Base-by-base conservation (phyloP, 2,329 filamentous ascomycete genomes). In the Alternaria angustiovoidea region DNA sequence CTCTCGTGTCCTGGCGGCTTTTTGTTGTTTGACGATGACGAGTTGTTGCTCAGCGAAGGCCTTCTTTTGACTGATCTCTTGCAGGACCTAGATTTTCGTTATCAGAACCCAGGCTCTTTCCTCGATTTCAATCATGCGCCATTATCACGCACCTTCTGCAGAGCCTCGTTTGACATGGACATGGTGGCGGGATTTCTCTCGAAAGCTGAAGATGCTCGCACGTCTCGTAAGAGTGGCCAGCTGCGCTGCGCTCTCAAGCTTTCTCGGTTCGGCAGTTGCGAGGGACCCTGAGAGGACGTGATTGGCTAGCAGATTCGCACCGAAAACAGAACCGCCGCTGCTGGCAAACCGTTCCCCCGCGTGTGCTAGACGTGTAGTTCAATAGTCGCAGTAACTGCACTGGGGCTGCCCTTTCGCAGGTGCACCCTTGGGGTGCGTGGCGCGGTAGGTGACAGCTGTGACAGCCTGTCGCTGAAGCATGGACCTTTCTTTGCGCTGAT, bases 11-110 rank as follows among this genome's bases (percentile, higher is more conserved):
- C 96, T 97, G 61, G 88, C 85, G 7, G 89, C 86, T 69, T 97
- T 91, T 79, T 97, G 94, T 11, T 91, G 88, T 72, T 91, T 91
- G 64, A 94, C 92, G 60, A 97, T 86, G 66, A 88, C 87, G 75
- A 98, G 94, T 80, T 98, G 94, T 81, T 98, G 94, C 80, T 97
- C 93, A 16, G 95, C 92, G 64, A 90, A 89, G 41, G 92, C 83
- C 14, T 94, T 94, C 78, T 96, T 95, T 66, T 90, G 89, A 81
- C 97, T 93, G 73, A 98, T 97, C 82, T 98, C 95, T 79, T 92
- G 91, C 72, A 97, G 88, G 64, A 97, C 85, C 94, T 97, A 48
- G 24, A 14, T 49, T 22, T 49, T 49, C 36, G 7, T 47, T 57
- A 53, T 60, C 47, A 60, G 57, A 52, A 14, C n/a, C 52, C 30